phyloP scores from a whole-genome alignment of 176 grass and related monocot genomes.

The barley (Hordeum vulgare) region MorexV3_pseudomolecules_assembly NC_058522.1:483185021-483185520 shows the following conservation, averaged over 20 bases:
- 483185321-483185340: slow-evolving; percentile 59
- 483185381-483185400: slow-evolving; percentile 65
- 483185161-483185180: slow-evolving; percentile 57
- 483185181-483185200: slow-evolving; percentile 76
- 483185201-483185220: slow-evolving; percentile 76
- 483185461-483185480: background rate
- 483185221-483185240: slow-evolving; percentile 89
- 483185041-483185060: background rate
- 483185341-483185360: slow-evolving; percentile 72
- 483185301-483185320: background rate
- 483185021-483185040: background rate
- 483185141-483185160: background rate
- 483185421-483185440: slow-evolving; percentile 76
- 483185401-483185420: slow-evolving; percentile 95
- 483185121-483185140: too few relatives aligned
- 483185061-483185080: background rate
- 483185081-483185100: background rate
- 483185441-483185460: slow-evolving; percentile 62
- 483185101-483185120: background rate
- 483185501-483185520: background rate
- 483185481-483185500: background rate
- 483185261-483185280: background rate
- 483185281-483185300: background rate
- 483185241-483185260: slow-evolving; percentile 12
- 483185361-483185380: slow-evolving; percentile 50